Evolutionary conservation across 371 early-diverging fungal genomes (phyloP).

Genomic region (Mucor circinelloides): DNA sequence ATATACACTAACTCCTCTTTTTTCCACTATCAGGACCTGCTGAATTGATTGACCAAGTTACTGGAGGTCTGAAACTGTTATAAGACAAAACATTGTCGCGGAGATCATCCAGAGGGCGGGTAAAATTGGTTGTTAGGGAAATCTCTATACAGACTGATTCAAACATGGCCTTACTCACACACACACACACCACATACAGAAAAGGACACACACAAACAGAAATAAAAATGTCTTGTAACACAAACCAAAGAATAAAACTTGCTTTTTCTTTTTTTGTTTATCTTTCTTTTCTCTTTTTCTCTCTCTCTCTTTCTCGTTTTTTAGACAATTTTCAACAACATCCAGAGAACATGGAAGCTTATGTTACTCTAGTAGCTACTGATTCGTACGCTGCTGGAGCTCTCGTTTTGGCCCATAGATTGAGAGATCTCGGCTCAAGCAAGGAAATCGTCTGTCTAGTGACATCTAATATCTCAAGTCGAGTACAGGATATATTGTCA

Average conservation of each 20-base stretch:
- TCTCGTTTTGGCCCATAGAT: slow-evolving; percentile 76
- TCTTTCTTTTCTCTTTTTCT: slow-evolving; percentile 3
- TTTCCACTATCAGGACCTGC: slow-evolving; percentile 60
- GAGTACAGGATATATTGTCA: slow-evolving; percentile 49
- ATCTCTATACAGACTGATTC: background rate
- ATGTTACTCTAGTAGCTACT: slow-evolving; percentile 74
- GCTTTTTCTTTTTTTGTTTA: slow-evolving; percentile 1
- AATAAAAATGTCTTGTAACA: slow-evolving; percentile 2
- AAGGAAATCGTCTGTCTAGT: slow-evolving; percentile 73
- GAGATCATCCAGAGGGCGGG: background rate
- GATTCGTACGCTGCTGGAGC: slow-evolving; percentile 88
- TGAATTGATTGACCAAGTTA: slow-evolving; percentile 75
- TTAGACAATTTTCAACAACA: background rate
- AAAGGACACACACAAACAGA: background rate
- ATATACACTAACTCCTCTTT: background rate
- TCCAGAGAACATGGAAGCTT: slow-evolving; percentile 54
- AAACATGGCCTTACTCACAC: background rate
- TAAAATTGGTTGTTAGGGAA: background rate
- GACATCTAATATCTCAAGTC: slow-evolving; percentile 56
- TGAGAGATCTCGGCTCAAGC: slow-evolving; percentile 67
- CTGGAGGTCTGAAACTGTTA: slow-evolving; percentile 86
- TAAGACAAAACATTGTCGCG: slow-evolving; percentile 20
- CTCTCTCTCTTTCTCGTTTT: background rate
- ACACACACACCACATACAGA: background rate
- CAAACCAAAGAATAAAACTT: background rate